Conservation (phyloP, 202 grass and related monocot genomes). For the Sporobolus alterniflorus region DNA sequence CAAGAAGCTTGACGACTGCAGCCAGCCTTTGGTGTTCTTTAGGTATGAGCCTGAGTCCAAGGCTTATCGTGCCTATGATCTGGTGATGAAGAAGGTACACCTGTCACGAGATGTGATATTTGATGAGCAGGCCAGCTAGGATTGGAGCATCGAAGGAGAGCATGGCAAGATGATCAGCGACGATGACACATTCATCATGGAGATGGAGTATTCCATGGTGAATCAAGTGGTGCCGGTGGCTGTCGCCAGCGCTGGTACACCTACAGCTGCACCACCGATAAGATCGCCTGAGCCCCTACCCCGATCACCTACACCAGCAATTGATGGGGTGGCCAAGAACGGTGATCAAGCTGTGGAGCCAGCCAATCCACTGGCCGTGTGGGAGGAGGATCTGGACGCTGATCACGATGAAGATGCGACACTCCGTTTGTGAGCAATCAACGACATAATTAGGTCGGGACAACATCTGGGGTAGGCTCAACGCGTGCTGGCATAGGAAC, state of each 20-base stretch:
- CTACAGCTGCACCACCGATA: too few species aligned
- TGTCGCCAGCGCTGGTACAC: too few species aligned
- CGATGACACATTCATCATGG: background rate
- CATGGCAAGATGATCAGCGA: rapidly evolving
- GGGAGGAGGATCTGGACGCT: background rate
- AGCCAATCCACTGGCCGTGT: too few species aligned
- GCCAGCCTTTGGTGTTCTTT: background rate
- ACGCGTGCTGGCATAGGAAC: background rate
- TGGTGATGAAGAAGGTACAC: background rate
- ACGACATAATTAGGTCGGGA: background rate
- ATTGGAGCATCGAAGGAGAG: background rate
- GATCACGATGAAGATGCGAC: background rate
- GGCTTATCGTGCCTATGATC: background rate
- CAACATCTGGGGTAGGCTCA: background rate
- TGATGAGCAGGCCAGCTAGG: background rate
- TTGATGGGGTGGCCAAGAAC: too few species aligned
- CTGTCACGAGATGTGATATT: background rate
- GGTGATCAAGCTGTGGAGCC: too few species aligned
- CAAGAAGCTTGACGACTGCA: background rate
- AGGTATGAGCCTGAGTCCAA: background rate
- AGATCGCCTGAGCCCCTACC: too few species aligned
- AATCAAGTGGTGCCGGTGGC: too few species aligned
- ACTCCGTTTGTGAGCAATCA: background rate
- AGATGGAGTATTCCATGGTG: background rate
- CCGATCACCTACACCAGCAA: too few species aligned